These are phyloP conservation scores for Cordyceps cicadae DNA, from an alignment of 2,329 filamentous ascomycete species.

Conservation along the genomic window DNA sequence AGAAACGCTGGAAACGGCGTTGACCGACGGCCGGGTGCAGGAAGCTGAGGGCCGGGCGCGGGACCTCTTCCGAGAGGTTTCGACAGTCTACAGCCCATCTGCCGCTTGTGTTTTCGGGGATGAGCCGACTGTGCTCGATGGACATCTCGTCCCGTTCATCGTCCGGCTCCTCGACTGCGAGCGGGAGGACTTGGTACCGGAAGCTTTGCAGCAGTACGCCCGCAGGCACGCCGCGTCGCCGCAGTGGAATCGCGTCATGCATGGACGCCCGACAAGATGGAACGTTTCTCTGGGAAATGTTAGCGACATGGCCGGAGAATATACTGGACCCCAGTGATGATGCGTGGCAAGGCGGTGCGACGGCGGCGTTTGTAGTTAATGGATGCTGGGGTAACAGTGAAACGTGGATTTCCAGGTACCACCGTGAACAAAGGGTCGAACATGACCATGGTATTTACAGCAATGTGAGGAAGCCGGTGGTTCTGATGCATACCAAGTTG, in stretches of 20 bases:
- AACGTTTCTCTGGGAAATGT: constrained; percentile 1
- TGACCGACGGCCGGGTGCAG: background rate
- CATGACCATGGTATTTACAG: background rate
- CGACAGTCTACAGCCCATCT: background rate
- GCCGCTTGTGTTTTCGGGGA: background rate
- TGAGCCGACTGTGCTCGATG: background rate
- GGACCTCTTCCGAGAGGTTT: background rate
- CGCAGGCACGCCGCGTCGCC: background rate
- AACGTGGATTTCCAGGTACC: background rate
- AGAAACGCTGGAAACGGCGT: background rate
- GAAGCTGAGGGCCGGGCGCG: background rate
- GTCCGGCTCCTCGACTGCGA: background rate
- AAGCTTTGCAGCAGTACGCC: background rate
- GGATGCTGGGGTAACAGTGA: background rate
- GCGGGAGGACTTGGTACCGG: constrained; percentile 1
- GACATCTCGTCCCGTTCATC: background rate
- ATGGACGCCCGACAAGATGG: constrained; percentile 2
- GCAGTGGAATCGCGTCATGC: background rate
- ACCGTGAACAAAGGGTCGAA: constrained; percentile 4
- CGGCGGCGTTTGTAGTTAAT: too few relatives aligned
- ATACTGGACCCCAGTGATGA: background rate
- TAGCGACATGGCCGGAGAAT: constrained; percentile 4
- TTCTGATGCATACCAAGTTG: too few relatives aligned
- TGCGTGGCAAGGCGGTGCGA: too few relatives aligned
- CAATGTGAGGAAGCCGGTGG: background rate